Conservation (phyloP, 2,329 filamentous ascomycete species). For the Sarocladiaceae sp. region DNA sequence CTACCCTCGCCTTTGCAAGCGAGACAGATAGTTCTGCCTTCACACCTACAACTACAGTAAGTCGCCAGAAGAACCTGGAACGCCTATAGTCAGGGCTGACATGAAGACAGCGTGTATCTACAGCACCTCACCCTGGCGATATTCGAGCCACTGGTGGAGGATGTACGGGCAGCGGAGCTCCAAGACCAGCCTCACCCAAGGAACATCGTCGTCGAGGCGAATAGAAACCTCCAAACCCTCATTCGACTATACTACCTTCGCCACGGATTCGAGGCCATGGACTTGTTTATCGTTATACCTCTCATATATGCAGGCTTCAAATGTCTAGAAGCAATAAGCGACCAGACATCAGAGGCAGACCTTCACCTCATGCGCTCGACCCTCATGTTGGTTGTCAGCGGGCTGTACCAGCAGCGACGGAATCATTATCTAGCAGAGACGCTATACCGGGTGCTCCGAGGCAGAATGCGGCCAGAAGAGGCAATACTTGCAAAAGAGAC, state of each 20-base stretch:
- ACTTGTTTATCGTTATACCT: constrained; percentile 19
- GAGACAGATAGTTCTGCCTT: constrained; percentile 25
- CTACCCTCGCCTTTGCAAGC: constrained; percentile 23
- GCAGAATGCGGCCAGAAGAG: constrained; percentile 27
- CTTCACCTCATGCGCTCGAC: constrained; percentile 26
- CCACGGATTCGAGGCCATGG: constrained; percentile 26
- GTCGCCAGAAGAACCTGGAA: too few relatives aligned
- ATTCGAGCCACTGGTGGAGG: constrained; percentile 20
- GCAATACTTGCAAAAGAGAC: constrained; percentile 14
- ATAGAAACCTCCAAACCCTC: constrained; percentile 19
- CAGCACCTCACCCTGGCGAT: constrained; percentile 21
- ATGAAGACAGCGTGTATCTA: constrained; percentile 14
- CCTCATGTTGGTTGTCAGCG: constrained; percentile 28
- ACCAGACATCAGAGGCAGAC: background rate
- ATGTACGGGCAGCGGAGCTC: background rate
- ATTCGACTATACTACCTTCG: constrained; percentile 26
- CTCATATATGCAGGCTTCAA: constrained; percentile 25
- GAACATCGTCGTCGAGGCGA: constrained; percentile 18
- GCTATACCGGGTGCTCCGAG: constrained; percentile 27
- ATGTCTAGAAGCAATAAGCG: constrained; percentile 21
- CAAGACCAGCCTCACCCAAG: constrained; percentile 7
- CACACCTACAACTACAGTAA: constrained; percentile 32
- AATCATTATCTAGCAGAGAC: constrained; percentile 29
- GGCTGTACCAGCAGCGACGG: constrained; percentile 15
- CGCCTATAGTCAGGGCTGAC: background rate